Base-by-base conservation (phyloP, 2,329 filamentous ascomycete species). In the Arthrinium phaeospermum region DNA sequence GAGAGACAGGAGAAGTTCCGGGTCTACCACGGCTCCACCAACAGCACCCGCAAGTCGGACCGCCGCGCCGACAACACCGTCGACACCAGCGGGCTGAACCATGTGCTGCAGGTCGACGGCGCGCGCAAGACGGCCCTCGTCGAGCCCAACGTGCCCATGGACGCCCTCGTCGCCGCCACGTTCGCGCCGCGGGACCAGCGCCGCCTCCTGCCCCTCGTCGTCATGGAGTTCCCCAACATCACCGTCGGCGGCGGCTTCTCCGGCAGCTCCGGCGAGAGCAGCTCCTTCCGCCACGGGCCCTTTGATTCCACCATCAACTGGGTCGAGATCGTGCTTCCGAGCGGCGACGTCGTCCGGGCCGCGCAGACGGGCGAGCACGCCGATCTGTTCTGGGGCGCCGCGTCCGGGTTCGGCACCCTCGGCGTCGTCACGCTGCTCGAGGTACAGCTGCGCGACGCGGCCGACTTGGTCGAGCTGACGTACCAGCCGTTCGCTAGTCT, bases 11-110 rank as follows among this genome's bases (percentile, higher is more conserved):
- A 84, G 78, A 88, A 91, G 2, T 95, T 93, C 81, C 88, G 92
- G n/a, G 91, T 95, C 78, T 93, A 91, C 76, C 93, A 95, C 82
- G 93, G 93, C 73, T 91, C 91, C 0, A 94, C 93, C 37, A 94
- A 94, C 83, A 93, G 90, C 81, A 95, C 93, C 49, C 90, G 93
- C 10, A 86, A 87, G 37, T 86, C 86, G 10, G 82, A 84, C 27
- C 85, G 85, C 44, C 81, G 81, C 67, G 79, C 81, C 16, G 85
- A 86, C 78, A 89, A 88, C 76, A 88, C 90, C 13, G 85, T 95
- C 71, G 91, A 94, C 80, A 94, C 91, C 49, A 92, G 90, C 80
- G 78, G 79, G 4, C 86, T 95, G 13, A 86, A 85, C 75, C 86
- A 89, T 79, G 88, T 95, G 22, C 83, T 95, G 13, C 81, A 84